Percentiles rank a stretch among this genome's conserved stretches.
These are phyloP conservation scores for Erodium texanum DNA, from an alignment of 441 rosid genomes.

Conservation along the genomic window DNA sequence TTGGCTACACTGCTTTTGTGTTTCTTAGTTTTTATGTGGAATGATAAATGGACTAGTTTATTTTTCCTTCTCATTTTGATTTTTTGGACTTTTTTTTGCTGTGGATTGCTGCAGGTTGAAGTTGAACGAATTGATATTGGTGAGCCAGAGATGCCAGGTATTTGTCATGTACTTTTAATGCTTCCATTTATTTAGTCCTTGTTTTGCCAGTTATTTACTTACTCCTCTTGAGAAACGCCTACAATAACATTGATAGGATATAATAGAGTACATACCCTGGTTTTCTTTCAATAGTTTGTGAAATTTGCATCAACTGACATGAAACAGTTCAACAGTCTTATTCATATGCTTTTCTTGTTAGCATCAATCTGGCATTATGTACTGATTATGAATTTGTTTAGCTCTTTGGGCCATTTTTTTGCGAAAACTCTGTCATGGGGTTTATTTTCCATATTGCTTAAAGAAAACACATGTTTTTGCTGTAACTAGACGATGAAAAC, in stretches of 20 bases:
- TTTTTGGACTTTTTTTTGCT: slow-evolving; percentile 4
- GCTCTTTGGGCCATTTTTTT: not conserved
- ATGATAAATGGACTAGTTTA: not conserved
- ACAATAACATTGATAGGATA: not conserved
- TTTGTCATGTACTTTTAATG: not conserved
- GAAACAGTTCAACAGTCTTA: not conserved
- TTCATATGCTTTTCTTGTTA: not conserved
- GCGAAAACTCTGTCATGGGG: not conserved
- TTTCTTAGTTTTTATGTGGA: not conserved
- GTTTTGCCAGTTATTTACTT: not conserved
- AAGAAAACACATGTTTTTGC: not conserved
- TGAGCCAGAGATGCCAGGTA: slow-evolving; percentile 45
- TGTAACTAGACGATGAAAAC: not conserved
- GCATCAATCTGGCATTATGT: not conserved
- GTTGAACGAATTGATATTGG: slow-evolving; percentile 74
- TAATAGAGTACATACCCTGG: not conserved
- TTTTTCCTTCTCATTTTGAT: slow-evolving; percentile 2
- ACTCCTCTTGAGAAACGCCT: not conserved
- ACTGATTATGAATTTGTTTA: not conserved
- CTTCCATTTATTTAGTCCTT: slow-evolving; percentile 1
- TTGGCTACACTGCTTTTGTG: not conserved
- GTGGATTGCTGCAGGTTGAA: slow-evolving; percentile 41
- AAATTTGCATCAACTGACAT: not conserved
- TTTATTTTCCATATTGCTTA: not conserved
- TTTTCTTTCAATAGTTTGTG: not conserved